Conservation (phyloP, 257 asterid species). For the Fraxinus cuspidata region DNA sequence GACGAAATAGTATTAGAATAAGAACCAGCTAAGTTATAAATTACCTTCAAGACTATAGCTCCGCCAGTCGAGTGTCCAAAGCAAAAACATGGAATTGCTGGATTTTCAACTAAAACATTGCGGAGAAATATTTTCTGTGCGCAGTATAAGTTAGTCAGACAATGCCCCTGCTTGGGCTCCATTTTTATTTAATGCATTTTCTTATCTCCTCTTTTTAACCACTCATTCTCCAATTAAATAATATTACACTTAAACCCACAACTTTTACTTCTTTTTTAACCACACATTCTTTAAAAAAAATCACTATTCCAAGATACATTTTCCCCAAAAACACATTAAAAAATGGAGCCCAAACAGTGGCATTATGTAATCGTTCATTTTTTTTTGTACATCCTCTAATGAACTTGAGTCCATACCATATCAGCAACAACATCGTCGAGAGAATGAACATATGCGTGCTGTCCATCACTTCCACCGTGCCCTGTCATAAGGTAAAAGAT, state of each 20-base stretch:
- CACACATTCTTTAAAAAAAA: too few species aligned
- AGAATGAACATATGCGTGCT: constrained; percentile 86
- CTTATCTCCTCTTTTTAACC: too few species aligned
- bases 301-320: too few species aligned
- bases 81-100: constrained; percentile 73
- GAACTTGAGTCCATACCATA: constrained; percentile 42
- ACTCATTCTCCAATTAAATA: too few species aligned
- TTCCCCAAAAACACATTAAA: too few species aligned
- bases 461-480: constrained; percentile 96
- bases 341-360: too few species aligned
- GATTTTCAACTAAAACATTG: constrained; percentile 68
- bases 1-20: not conserved
- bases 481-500: constrained; percentile 43
- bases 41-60: constrained; percentile 83
- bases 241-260: too few species aligned
- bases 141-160: constrained; percentile 17
- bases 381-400: not conserved
- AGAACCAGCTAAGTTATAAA: not conserved
- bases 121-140: constrained; percentile 58
- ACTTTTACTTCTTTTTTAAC: too few species aligned
- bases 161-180: not conserved
- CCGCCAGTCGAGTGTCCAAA: constrained; percentile 97
- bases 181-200: too few species aligned
- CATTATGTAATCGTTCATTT: not conserved
- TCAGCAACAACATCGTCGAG: constrained; percentile 77